phyloP scores from a whole-genome alignment of 2,329 filamentous ascomycete genomes.

The Colletotrichum sp. region DNA sequence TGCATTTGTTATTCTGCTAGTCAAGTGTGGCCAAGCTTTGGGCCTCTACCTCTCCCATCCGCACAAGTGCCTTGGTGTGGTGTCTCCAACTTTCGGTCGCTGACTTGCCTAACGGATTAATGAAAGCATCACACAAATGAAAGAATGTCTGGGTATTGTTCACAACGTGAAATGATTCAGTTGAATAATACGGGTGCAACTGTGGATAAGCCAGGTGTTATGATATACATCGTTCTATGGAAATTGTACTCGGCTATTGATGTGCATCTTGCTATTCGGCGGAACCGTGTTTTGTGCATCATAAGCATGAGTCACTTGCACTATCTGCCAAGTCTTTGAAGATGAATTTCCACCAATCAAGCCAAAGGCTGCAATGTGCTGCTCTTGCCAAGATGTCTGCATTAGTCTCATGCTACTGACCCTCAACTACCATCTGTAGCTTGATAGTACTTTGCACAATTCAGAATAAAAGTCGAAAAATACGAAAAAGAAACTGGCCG shows the following conservation, averaged over 20 bases:
- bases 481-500: neutral
- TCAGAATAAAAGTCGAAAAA: neutral
- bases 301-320: neutral
- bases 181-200: neutral
- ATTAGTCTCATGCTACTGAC: neutral
- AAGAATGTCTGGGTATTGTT: neutral
- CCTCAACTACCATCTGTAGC: neutral
- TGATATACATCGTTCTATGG: neutral
- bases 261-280: neutral
- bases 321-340: neutral
- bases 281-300: neutral
- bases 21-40: neutral
- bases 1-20: neutral
- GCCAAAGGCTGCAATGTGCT: neutral
- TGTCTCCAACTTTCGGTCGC: neutral
- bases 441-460: neutral
- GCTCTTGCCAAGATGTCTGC: neutral
- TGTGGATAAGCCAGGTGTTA: neutral
- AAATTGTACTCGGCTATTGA: neutral
- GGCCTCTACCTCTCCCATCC: neutral
- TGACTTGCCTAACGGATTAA: neutral
- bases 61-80: neutral
- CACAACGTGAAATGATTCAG: neutral
- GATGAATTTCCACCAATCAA: neutral
- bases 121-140: neutral